A percentile compares a stretch with the other conserved stretches of the same genome.
These are phyloP conservation scores for Prunus kanzakura DNA, from an alignment of 306 rosid genomes.

Conservation along the genomic window DNA sequence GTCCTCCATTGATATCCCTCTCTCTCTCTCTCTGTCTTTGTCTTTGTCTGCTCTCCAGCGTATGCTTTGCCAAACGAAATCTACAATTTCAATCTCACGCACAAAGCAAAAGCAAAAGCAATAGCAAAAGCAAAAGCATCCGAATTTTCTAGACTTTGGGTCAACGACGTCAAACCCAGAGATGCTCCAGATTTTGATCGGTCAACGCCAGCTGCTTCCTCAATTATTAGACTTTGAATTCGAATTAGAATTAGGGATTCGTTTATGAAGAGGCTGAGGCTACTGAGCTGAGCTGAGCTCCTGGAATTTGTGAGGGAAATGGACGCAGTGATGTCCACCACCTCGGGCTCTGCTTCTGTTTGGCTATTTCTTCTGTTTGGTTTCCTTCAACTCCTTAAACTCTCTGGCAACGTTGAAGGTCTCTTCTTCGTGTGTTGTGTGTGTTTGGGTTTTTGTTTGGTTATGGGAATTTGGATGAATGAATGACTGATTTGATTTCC, in stretches of 20 bases:
- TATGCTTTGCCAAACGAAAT: neutral
- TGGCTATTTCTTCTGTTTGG: slow-evolving; percentile 47
- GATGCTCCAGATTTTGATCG: neutral
- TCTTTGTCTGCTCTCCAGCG: neutral
- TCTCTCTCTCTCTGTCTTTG: neutral
- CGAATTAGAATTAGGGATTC: neutral
- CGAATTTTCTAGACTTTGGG: neutral
- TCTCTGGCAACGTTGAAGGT: slow-evolving; percentile 74
- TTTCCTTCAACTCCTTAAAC: slow-evolving; percentile 42
- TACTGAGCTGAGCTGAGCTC: neutral
- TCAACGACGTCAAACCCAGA: neutral
- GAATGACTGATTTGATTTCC: neutral
- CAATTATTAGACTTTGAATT: no score
- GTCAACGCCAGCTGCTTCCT: neutral
- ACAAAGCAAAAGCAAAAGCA: neutral
- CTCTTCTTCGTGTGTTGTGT: slow-evolving; percentile 1
- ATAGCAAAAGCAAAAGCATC: neutral
- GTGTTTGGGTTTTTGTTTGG: neutral
- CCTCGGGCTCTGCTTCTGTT: slow-evolving; percentile 29
- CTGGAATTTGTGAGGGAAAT: slow-evolving; percentile 9
- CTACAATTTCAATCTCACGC: neutral
- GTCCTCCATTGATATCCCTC: neutral
- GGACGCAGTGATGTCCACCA: neutral
- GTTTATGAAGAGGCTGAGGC: neutral
- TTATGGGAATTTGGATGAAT: slow-evolving; percentile 14